Evolutionary conservation across 495 filamentous ascomycete species (phyloP), one percentile per base, ranked within the genome.

Genomic region (Penicillium coffeae): DNA sequence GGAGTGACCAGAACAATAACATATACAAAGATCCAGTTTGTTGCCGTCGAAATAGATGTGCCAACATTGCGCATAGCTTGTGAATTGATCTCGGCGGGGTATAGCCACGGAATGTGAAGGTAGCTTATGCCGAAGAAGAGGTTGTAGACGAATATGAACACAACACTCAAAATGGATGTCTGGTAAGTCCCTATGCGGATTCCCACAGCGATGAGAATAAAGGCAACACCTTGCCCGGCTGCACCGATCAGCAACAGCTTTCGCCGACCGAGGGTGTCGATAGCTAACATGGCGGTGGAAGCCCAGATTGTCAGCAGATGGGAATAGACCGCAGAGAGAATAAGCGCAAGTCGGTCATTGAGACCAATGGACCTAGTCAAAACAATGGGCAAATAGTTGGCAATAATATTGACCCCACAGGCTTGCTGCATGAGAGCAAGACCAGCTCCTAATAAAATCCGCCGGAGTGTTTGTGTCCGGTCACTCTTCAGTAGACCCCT

Each of bases 1-100:
- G 69, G 70, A 5, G 70, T 74, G 13, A 61, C 59, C 35, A 58
- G 19, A 18, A 71, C 70, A 35, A 71, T 55, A 6, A 65, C 45
- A 43, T 60, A 61, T 14, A 54, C 51, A 33, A 44, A 45, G 2
- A 55, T 19, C 64, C 60, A 70, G 45, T 68, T 58, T 13, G 40
- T 41, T 9, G 50, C 45, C 10, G 55, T 63, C 2, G 60, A 50
- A 33, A 63, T 16, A 1, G 60, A 56, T 12, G 51, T 49, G 9
- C 52, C 58, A 22, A 60, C 46, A 13, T 54, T 65, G n/a, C 66
- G 58, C 47, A 58, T 62, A 14, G 37, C 16, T 16, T 52, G 50
- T 7, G 61, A 54, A 45, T 58, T 69, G 59, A 69, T 60, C 42
- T 71, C 65, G 0, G 67, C 45, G 1, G 63, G 63, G 41, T 67